Conservation (phyloP, 768 basidiomycete species). For the Exidia glandulosa region DNA sequence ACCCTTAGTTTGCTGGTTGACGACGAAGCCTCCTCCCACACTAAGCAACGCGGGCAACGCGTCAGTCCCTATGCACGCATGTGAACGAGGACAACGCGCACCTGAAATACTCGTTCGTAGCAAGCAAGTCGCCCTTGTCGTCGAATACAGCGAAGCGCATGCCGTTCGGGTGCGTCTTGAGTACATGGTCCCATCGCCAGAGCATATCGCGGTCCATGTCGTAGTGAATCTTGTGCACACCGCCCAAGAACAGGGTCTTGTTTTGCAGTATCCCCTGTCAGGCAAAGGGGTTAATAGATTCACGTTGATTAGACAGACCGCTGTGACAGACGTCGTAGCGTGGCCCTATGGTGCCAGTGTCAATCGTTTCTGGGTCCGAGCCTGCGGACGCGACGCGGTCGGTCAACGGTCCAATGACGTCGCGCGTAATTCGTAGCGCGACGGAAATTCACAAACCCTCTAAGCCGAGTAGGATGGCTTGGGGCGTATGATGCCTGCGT, state of each 20-base stretch:
- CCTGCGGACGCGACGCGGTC: constrained; percentile 23
- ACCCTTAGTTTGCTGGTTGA: constrained; percentile 91
- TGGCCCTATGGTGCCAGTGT: constrained; percentile 70
- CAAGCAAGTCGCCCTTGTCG: constrained; percentile 71
- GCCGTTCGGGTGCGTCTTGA: constrained; percentile 75
- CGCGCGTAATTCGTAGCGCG: not conserved
- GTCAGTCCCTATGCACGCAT: not conserved
- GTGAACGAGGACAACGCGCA: constrained; percentile 10
- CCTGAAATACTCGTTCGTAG: constrained; percentile 92
- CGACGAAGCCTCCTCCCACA: constrained; percentile 90
- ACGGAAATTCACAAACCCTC: constrained; percentile 35
- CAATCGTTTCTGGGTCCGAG: constrained; percentile 89
- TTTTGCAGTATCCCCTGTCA: constrained; percentile 42
- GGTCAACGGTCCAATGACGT: not conserved
- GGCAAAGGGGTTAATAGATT: not conserved
- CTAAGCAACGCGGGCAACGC: constrained; percentile 19
- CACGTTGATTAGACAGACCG: not conserved
- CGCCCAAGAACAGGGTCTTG: constrained; percentile 59
- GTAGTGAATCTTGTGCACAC: constrained; percentile 66
- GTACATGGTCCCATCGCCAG: constrained; percentile 83
- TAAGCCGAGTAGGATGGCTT: constrained; percentile 73
- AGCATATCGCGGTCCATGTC: constrained; percentile 89
- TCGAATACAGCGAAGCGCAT: constrained; percentile 87
- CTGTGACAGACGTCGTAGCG: constrained; percentile 37
- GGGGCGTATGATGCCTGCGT: constrained; percentile 71